phyloP scores from a whole-genome alignment of 164 flowering plant genomes.

The Stephania yunnanensis region DNA sequence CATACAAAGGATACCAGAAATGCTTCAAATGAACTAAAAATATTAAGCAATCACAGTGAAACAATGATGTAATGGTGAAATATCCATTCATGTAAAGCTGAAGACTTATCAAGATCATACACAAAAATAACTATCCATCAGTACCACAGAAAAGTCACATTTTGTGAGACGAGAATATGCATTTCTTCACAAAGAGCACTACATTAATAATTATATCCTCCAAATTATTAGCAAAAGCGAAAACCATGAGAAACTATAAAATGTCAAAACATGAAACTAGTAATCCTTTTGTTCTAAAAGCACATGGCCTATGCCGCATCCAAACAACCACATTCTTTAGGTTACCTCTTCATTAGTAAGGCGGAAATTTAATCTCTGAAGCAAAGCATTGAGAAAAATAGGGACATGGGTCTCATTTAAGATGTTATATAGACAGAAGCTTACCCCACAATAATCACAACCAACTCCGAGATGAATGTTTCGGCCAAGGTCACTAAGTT shows the following conservation, averaged over 20 bases:
- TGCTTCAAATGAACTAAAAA: neutral
- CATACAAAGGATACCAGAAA: neutral
- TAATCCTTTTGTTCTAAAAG: too few species aligned
- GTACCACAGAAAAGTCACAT: neutral
- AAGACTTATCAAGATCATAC: neutral
- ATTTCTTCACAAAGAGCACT: neutral
- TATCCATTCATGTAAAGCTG: neutral
- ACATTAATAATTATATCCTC: neutral
- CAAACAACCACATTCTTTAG: neutral
- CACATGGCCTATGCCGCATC: neutral
- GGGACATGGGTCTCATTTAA: neutral
- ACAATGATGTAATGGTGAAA: neutral
- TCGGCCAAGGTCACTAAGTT: conserved; percentile 21
- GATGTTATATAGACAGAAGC: neutral
- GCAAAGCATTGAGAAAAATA: neutral
- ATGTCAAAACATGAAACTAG: neutral
- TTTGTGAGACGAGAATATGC: neutral
- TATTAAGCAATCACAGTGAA: neutral
- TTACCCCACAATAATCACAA: conserved; percentile 93
- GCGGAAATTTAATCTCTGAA: neutral
- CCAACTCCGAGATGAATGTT: conserved; percentile 50
- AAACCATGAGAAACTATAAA: neutral
- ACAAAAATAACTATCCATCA: neutral
- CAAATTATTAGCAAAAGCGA: neutral
- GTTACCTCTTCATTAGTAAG: too few species aligned